These are phyloP conservation scores for Aureobasidium sp. DNA, from an alignment of 2,329 filamentous ascomycete genomes.

Conservation along the genomic window DNA sequence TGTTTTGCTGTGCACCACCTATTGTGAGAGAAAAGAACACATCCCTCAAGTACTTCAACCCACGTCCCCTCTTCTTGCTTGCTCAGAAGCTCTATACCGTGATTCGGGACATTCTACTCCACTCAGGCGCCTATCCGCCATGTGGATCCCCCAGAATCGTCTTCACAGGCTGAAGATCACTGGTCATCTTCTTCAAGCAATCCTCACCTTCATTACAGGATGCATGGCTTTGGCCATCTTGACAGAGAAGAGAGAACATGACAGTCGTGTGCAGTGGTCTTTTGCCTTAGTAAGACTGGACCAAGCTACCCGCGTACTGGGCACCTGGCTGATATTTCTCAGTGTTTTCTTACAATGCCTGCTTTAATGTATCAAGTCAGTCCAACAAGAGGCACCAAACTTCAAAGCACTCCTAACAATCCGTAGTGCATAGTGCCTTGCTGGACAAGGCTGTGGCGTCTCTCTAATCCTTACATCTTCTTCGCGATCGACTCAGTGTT, in stretches of 20 bases:
- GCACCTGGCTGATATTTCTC: neutral
- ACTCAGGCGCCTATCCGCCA: conserved; percentile 16
- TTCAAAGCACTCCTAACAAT: neutral
- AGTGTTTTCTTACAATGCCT: conserved; percentile 7
- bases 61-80: neutral
- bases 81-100: neutral
- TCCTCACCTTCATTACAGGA: conserved; percentile 50
- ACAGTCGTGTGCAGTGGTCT: conserved; percentile 47
- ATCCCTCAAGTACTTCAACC: neutral
- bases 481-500: neutral
- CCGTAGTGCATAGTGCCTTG: conserved; percentile 4
- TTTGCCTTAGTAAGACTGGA: conserved; percentile 44
- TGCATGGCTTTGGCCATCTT: conserved; percentile 50
- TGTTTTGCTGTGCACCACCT: neutral
- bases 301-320: too few relatives aligned
- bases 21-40: neutral
- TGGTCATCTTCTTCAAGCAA: conserved; percentile 44
- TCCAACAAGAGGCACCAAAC: neutral
- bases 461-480: neutral
- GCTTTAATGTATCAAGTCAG: conserved; percentile 5
- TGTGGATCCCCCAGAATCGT: conserved; percentile 37
- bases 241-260: conserved; percentile 44
- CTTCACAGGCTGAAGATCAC: conserved; percentile 48
- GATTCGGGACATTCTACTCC: neutral
- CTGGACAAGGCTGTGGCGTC: conserved; percentile 8